Base-by-base conservation (phyloP, 2,329 filamentous ascomycete genomes). In the Blumeria hordei region DNA sequence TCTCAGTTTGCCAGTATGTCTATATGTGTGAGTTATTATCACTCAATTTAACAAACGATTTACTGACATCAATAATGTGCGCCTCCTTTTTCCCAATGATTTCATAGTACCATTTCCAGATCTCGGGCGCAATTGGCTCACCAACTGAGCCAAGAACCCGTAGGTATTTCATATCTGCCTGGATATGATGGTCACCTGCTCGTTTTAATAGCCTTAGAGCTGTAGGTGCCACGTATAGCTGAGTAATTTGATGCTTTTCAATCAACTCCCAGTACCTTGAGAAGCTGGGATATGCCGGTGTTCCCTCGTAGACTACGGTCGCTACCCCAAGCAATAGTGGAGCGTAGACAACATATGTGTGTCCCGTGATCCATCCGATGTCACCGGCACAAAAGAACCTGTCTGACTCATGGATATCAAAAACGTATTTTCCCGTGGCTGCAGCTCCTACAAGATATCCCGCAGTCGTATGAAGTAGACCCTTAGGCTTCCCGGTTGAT, bases 1-100 rank as follows among this genome's bases (percentile, higher is more conserved):
- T 98, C 74, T 98, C 92, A 54, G 92, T 98, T 78, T 98, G 92
- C 92, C 92, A 98, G 77, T 98, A 98, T 55, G 92, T 98, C 87
- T 94, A 66, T 57, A 16, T 28, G 4, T 4, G 21, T 28, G 21
- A 28, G 21, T 28, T 28, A 2, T 28, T 4, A 28, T 28, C 21
- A 2, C 21, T 28, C 4, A 28, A 9, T 18, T 16, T 37, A 5
- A 41, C 6, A 14, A 49, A 43, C 16, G 16, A n/a, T 43, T 43
- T 6, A 78, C 87, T 77, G 73, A 94, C 88, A 68, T 98, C 92
- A 55, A 95, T 82, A 68, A 98, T 75, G 66, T 98, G 92, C 52
- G 86, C 83, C 69, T 94, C 82, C 69, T 90, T 83, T 75, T 88
- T 93, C 65, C 92, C 92, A 54, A 98, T 88, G 62, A 84, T 77